Percentiles rank a stretch among this genome's conserved stretches.
Conservation (phyloP, 768 basidiomycete genomes). For the Russula compacta region DNA sequence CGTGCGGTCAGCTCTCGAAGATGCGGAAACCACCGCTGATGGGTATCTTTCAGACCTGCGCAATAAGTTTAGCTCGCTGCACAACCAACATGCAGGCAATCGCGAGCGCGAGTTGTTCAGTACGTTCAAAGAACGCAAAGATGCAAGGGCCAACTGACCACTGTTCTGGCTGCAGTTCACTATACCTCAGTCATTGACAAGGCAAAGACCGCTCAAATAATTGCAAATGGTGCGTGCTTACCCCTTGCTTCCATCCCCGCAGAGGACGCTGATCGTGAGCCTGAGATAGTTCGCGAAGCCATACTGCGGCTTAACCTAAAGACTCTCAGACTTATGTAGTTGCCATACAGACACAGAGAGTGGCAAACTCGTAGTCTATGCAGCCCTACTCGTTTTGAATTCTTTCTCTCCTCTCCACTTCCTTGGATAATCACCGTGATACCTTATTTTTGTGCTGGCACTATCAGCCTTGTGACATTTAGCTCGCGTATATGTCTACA, state of each 20-base stretch:
- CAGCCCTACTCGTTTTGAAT: neutral
- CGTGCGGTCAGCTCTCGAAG: conserved; percentile 15
- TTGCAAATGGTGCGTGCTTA: conserved; percentile 49
- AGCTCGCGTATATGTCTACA: neutral
- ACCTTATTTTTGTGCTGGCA: neutral
- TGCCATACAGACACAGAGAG: neutral
- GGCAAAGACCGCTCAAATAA: conserved; percentile 61
- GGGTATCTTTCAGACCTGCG: conserved; percentile 47
- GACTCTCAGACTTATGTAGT: conserved; percentile 42
- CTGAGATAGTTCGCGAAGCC: conserved; percentile 40
- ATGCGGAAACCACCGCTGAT: neutral
- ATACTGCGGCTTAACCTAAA: conserved; percentile 59
- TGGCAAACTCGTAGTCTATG: neutral
- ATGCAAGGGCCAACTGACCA: neutral
- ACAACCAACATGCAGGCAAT: conserved; percentile 59
- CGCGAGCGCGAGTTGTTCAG: conserved; percentile 66
- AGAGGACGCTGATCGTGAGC: neutral
- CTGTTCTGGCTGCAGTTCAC: conserved; percentile 43
- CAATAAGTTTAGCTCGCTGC: conserved; percentile 61
- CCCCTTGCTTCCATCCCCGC: too few species aligned
- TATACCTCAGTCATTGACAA: conserved; percentile 79
- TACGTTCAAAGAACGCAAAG: conserved; percentile 28
- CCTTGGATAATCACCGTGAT: neutral
- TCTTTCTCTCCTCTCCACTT: neutral
- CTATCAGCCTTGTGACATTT: neutral